Conservation (phyloP, 2,329 filamentous ascomycete species). For the Fusarium scirpi region DNA sequence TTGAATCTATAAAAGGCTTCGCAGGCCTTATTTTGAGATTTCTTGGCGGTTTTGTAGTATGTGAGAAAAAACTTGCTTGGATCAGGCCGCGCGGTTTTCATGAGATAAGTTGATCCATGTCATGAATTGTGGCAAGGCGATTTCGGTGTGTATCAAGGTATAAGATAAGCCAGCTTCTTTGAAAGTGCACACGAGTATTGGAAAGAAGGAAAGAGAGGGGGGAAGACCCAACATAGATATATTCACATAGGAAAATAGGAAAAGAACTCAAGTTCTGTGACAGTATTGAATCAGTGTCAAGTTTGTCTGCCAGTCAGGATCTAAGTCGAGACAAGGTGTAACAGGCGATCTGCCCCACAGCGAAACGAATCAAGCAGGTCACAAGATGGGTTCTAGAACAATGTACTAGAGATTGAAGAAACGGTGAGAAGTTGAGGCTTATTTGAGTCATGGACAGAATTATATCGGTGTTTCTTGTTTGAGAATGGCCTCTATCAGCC, state of each 20-base stretch:
- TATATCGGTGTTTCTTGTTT: background rate
- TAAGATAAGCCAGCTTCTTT: conserved; percentile 18
- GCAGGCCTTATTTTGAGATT: background rate
- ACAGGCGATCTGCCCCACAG: conserved; percentile 39
- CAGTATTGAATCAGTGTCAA: conserved; percentile 14
- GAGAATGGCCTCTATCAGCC: too few species aligned
- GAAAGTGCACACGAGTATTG: background rate
- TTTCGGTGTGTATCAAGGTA: conserved; percentile 19
- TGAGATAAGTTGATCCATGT: conserved; percentile 31
- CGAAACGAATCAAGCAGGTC: conserved; percentile 39
- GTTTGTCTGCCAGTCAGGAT: conserved; percentile 33
- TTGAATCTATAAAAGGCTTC: background rate
- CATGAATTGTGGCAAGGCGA: conserved; percentile 30
- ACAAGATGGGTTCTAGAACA: conserved; percentile 35
- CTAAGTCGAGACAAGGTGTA: conserved; percentile 32
- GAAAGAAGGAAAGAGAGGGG: background rate
- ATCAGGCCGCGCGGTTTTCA: conserved; percentile 30
- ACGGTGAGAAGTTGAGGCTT: conserved; percentile 27
- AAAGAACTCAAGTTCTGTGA: conserved; percentile 7
- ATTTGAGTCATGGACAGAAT: background rate
- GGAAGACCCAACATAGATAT: background rate
- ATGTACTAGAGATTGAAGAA: conserved; percentile 12
- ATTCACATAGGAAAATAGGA: background rate
- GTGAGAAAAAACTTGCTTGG: background rate
- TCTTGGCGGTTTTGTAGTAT: background rate